phyloP scores from a whole-genome alignment of 495 filamentous ascomycete species.

The Aspergillus homomorphus region DNA sequence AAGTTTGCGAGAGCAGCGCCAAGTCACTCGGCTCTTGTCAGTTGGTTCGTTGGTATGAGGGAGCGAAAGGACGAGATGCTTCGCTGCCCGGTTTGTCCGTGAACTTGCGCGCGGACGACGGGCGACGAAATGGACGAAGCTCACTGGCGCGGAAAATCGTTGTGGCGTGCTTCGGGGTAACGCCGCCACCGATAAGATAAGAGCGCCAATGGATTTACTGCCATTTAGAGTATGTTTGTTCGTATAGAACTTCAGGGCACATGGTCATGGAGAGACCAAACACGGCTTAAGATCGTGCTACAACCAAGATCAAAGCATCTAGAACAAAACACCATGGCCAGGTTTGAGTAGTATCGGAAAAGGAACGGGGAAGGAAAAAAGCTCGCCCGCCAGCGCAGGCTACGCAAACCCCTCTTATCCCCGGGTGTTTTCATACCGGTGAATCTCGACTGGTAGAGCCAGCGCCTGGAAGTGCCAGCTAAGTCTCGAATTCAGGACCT shows the following conservation, averaged over 20 bases:
- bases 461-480: too few relatives aligned
- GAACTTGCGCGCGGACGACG: neutral
- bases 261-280: too few relatives aligned
- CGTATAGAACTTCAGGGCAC: too few relatives aligned
- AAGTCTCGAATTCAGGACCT: too few relatives aligned
- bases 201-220: too few relatives aligned
- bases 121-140: constrained; percentile 16
- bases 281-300: too few relatives aligned
- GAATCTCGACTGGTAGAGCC: too few relatives aligned
- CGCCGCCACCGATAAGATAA: constrained; percentile 48
- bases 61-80: constrained; percentile 13
- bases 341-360: too few relatives aligned
- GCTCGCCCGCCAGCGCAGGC: too few relatives aligned
- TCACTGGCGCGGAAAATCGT: constrained; percentile 43
- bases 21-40: neutral
- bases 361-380: too few relatives aligned
- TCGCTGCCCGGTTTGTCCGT: constrained; percentile 1
- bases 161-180: constrained; percentile 25
- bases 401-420: neutral
- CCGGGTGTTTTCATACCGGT: too few relatives aligned
- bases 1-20: neutral
- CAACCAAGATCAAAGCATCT: neutral
- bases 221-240: constrained; percentile 2
- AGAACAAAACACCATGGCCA: too few relatives aligned
- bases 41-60: constrained; percentile 7